A percentile compares a stretch with the other conserved stretches of the same genome.
These are phyloP conservation scores for Scutellaria galericulata DNA, from an alignment of 257 asterid genomes.

Conservation along the genomic window DNA sequence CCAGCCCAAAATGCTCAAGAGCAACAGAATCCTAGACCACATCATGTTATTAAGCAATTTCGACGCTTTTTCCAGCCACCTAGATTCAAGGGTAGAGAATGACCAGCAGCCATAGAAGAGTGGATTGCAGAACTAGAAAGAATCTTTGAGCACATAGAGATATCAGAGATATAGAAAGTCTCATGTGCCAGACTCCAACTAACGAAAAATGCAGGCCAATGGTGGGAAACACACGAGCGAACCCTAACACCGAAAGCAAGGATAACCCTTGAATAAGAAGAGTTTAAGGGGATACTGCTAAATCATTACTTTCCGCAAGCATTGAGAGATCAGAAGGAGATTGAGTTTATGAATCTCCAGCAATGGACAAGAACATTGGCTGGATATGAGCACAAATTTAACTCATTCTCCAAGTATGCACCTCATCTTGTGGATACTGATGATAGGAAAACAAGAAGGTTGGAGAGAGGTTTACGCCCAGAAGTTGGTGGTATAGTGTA, in stretches of 20 bases:
- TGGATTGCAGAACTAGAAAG: background rate
- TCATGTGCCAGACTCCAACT: background rate
- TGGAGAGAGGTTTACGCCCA: no score
- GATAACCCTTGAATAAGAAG: background rate
- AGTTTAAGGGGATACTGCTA: background rate
- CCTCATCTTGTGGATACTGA: no score
- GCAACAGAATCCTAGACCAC: no score
- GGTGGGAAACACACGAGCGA: background rate
- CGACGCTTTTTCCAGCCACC: background rate
- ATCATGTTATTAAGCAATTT: background rate
- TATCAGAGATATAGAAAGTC: background rate
- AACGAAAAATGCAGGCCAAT: background rate
- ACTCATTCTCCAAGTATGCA: no score
- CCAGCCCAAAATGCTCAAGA: no score
- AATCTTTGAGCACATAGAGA: background rate
- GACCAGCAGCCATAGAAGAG: background rate
- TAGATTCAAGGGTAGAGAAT: background rate
- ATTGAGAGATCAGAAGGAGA: background rate
- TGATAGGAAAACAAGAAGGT: background rate
- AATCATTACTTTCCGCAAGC: no score
- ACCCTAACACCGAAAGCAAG: background rate
- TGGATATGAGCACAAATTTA: no score
- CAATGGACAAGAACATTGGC: background rate
- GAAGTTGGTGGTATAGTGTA: no score
- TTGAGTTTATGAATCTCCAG: background rate